A percentile compares a stretch with the other conserved stretches of the same genome.
Conservation (phyloP, 768 basidiomycete genomes). For the Leccinum imitatum region DNA sequence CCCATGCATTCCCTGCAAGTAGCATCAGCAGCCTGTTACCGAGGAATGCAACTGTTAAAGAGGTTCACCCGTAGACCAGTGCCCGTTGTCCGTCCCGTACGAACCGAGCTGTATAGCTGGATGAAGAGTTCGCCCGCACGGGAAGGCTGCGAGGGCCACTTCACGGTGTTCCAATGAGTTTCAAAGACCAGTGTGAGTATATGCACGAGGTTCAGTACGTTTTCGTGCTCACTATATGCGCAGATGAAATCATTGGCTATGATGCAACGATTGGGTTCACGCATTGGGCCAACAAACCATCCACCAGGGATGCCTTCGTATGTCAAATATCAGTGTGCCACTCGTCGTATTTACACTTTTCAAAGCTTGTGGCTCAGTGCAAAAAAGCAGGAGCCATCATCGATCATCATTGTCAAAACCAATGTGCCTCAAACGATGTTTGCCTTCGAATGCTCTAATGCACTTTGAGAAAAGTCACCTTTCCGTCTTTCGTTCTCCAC, state of each 20-base stretch:
- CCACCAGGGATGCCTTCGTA: conserved; percentile 61
- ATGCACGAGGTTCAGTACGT: background rate
- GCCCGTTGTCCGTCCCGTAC: conserved; percentile 55
- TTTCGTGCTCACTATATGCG: conserved; percentile 4
- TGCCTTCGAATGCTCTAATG: conserved; percentile 76
- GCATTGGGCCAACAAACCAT: conserved; percentile 65
- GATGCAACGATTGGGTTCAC: conserved; percentile 75
- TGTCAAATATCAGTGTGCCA: conserved; percentile 19
- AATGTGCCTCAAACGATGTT: conserved; percentile 92
- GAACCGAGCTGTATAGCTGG: conserved; percentile 58
- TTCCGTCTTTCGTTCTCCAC: conserved; percentile 74
- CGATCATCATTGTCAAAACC: conserved; percentile 65
- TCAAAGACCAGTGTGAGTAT: conserved; percentile 70
- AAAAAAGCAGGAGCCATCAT: conserved; percentile 75
- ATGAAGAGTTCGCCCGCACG: conserved; percentile 59
- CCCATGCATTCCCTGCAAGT: conserved; percentile 81
- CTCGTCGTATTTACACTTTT: background rate
- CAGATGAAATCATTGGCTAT: conserved; percentile 61
- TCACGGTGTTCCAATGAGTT: conserved; percentile 79
- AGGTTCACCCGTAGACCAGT: conserved; percentile 72
- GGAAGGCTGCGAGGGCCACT: conserved; percentile 62
- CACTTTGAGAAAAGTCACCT: conserved; percentile 55
- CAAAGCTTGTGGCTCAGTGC: conserved; percentile 55
- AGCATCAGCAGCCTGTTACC: background rate
- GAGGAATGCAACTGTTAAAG: background rate